Base-by-base conservation (phyloP, 495 filamentous ascomycete genomes). In the Hypoxylon intermedium region DNA sequence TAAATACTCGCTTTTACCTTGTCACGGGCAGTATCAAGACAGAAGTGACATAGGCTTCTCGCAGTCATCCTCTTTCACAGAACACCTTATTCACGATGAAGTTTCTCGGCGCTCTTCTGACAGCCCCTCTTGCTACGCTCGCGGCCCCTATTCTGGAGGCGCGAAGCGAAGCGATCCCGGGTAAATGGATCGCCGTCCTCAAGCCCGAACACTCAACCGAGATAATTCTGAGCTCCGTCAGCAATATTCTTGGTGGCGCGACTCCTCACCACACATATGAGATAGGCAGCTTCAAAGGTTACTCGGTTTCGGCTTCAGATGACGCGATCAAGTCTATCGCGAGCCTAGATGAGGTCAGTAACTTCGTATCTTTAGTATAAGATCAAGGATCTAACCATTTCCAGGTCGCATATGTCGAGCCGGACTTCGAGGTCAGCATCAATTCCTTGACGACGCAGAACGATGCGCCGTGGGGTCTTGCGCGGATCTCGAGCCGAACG, bases 161-260 rank as follows among this genome's bases (percentile, higher is more conserved):
- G 33, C 58, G 69, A 37, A 69, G 65, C 13, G 53, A 69, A 33
- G 56, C 75, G 33, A 68, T 85, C 13, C 72, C 75, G n/a, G 72
- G 74, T 53, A 79, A 78, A 66, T 86, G 83, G 74, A 82, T 86
- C 45, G 77, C 84, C 51, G 78, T 82, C 48, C 73, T 85, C 66
- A 83, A 82, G 52, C 74, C 76, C 12, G 41, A 52, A 15, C 61
- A 40, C 31, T 48, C 58, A 11, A 28, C 34, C 21, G 38, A 58
- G 0, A 28, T 28, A 15, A 37, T 74, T n/a, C 54, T 69, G 20
- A 49, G 58, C 18, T 65, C 62, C 34, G 43, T 74, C 13, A 51
- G 40, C 33, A 41, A 70, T 30, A 51, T 50, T 20, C 23, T 66
- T 9, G 41, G 44, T 48, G 71, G 74, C 38, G 58, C 19, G 9